Evolutionary conservation across 2,329 filamentous ascomycete genomes (phyloP).

Genomic region (Fusarium sp.): DNA sequence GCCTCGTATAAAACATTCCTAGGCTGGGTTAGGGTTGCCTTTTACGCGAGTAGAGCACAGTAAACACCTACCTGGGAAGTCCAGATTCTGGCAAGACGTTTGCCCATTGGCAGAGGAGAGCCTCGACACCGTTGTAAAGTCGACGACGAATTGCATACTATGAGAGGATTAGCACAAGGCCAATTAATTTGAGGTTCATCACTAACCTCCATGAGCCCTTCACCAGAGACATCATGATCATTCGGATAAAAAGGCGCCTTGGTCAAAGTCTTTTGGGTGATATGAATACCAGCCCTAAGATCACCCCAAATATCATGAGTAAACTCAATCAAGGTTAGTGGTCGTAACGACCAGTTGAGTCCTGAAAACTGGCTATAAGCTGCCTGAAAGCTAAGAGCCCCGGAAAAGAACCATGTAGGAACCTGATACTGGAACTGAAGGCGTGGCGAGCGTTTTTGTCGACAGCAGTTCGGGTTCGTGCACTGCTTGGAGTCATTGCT

Average conservation of each 20-base stretch:
- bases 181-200: fast-evolving
- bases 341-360: constrained; percentile 11
- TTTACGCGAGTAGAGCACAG: fast-evolving
- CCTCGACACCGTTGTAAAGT: not conserved
- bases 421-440: constrained; percentile 19
- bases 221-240: not conserved
- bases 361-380: constrained; percentile 9
- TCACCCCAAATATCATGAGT: fast-evolving
- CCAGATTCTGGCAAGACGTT: not conserved
- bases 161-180: not conserved
- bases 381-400: not conserved
- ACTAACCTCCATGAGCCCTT: constrained; percentile 21
- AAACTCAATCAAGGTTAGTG: not conserved
- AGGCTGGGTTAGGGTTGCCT: fast-evolving
- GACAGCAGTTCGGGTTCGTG: not conserved
- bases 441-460: fast-evolving
- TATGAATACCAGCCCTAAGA: not conserved
- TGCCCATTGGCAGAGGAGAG: constrained; percentile 10
- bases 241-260: not conserved
- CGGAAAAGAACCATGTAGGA: constrained; percentile 19
- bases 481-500: not conserved
- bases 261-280: not conserved
- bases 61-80: not conserved
- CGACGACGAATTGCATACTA: fast-evolving
- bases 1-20: not conserved